A percentile compares a stretch with the other conserved stretches of the same genome.
phyloP scores from a whole-genome alignment of 2,329 filamentous ascomycete species.

The Colletotrichum musicola region DNA sequence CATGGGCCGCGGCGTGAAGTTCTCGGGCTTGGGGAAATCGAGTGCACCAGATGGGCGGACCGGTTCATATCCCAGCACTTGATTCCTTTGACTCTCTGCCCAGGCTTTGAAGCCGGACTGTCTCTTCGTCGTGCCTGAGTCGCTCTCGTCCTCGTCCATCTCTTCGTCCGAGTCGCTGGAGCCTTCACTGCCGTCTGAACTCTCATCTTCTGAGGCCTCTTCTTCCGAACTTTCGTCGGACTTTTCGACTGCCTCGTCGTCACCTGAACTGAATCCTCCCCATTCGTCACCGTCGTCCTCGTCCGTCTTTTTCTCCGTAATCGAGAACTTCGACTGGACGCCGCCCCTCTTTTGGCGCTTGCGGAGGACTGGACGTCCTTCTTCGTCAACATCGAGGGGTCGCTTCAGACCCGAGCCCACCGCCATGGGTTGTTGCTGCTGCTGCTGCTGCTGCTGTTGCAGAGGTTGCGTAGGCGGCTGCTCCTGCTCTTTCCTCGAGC shows the following conservation, averaged over 20 bases:
- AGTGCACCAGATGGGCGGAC: slow-evolving; percentile 57
- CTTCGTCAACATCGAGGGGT: slow-evolving; percentile 83
- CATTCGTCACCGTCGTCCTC: slow-evolving; percentile 46
- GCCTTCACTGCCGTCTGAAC: slow-evolving; percentile 40
- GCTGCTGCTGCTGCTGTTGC: background rate
- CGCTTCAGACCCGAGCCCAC: slow-evolving; percentile 88
- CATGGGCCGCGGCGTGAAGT: slow-evolving; percentile 75
- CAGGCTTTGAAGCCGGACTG: slow-evolving; percentile 89
- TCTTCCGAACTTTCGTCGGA: background rate
- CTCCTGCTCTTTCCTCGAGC: background rate
- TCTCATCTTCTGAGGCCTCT: slow-evolving; percentile 24
- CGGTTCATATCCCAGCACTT: slow-evolving; percentile 77
- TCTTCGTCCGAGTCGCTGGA: slow-evolving; percentile 46
- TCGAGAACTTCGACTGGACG: slow-evolving; percentile 66
- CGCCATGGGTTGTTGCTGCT: slow-evolving; percentile 9
- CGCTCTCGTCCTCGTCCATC: slow-evolving; percentile 47
- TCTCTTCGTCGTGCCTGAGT: slow-evolving; percentile 49
- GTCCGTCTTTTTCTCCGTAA: slow-evolving; percentile 54
- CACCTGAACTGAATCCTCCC: slow-evolving; percentile 42
- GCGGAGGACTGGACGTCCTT: slow-evolving; percentile 84
- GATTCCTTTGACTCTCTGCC: slow-evolving; percentile 88
- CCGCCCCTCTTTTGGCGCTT: slow-evolving; percentile 82
- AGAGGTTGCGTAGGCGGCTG: background rate
- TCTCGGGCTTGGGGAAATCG: slow-evolving; percentile 67
- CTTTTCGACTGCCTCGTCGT: slow-evolving; percentile 2